Percentiles rank a stretch among this genome's conserved stretches.
Conservation (phyloP, 257 asterid species). For the Scutellaria baicalensis region DNA sequence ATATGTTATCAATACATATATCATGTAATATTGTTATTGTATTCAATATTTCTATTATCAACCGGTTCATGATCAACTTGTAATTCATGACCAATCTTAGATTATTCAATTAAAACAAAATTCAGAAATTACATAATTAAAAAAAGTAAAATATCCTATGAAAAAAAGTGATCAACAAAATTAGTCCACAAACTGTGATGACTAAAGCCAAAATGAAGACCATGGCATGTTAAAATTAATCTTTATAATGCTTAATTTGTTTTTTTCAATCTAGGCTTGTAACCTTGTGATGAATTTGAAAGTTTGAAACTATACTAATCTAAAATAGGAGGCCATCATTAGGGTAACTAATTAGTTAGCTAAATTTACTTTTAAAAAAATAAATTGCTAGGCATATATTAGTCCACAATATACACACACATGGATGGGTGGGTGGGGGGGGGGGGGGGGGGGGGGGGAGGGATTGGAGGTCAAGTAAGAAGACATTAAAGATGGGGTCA, state of each 20-base stretch:
- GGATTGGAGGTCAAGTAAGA: background rate
- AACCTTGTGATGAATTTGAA: too few relatives aligned
- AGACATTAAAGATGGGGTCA: background rate
- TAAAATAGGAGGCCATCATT: background rate
- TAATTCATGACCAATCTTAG: too few relatives aligned
- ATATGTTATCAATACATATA: background rate
- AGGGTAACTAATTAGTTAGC: background rate
- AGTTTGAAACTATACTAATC: too few relatives aligned
- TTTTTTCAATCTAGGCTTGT: background rate
- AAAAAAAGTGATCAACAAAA: background rate
- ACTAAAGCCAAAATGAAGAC: slow-evolving; percentile 10
- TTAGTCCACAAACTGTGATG: background rate
- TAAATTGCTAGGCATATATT: too few relatives aligned
- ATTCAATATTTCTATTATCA: background rate
- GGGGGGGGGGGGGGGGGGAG: too few relatives aligned
- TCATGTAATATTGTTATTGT: background rate
- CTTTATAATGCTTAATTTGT: background rate
- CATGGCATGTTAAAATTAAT: background rate
- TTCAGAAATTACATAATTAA: too few relatives aligned
- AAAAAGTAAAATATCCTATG: background rate
- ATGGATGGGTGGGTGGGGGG: too few relatives aligned
- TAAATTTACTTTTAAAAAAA: too few relatives aligned
- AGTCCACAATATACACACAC: too few relatives aligned
- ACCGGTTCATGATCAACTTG: too few relatives aligned
- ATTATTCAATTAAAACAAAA: background rate